phyloP scores from a whole-genome alignment of 108 stramenopile species.

The Nannochloropsis salina region DNA sequence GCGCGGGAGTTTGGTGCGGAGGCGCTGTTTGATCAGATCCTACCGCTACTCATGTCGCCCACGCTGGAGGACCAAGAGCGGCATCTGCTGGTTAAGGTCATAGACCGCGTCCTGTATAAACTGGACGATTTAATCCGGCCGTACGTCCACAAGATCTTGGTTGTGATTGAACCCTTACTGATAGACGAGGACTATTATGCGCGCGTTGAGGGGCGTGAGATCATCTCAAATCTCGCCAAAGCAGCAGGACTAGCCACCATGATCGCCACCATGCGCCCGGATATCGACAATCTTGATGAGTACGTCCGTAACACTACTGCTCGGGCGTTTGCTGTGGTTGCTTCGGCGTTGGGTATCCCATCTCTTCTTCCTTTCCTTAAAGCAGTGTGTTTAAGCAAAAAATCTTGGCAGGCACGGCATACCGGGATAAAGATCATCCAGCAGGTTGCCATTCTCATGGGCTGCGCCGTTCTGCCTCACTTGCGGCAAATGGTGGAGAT shows the following conservation, averaged over 20 bases:
- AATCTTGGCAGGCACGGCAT: constrained; percentile 97
- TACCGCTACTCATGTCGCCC: constrained; percentile 94
- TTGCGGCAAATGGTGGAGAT: constrained; percentile 88
- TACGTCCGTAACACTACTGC: constrained; percentile 96
- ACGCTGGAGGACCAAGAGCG: constrained; percentile 97
- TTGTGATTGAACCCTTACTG: constrained; percentile 92
- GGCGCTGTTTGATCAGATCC: constrained; percentile 88
- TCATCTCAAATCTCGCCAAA: constrained; percentile 98
- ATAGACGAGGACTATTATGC: constrained; percentile 99
- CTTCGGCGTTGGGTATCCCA: constrained; percentile 92
- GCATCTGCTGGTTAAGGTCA: constrained; percentile 92
- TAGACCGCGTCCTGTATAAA: constrained; percentile 96
- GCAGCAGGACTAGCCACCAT: constrained; percentile 98
- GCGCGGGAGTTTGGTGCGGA: constrained; percentile 89
- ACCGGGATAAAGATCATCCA: constrained; percentile 98
- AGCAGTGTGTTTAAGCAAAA: constrained; percentile 92
- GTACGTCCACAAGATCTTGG: constrained; percentile 90
- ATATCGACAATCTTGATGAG: constrained; percentile 97
- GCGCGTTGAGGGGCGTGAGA: constrained; percentile 92
- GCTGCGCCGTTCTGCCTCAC: constrained; percentile 95
- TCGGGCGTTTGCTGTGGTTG: constrained; percentile 96
- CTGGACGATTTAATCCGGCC: constrained; percentile 93
- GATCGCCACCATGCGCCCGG: constrained; percentile 99
- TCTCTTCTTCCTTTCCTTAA: constrained; percentile 93
- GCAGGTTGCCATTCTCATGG: constrained; percentile 95